Percentiles rank a stretch among this genome's conserved stretches.
These are phyloP conservation scores for Candida sanyiensis DNA, from an alignment of 805 yeast species.

Conservation along the genomic window DNA sequence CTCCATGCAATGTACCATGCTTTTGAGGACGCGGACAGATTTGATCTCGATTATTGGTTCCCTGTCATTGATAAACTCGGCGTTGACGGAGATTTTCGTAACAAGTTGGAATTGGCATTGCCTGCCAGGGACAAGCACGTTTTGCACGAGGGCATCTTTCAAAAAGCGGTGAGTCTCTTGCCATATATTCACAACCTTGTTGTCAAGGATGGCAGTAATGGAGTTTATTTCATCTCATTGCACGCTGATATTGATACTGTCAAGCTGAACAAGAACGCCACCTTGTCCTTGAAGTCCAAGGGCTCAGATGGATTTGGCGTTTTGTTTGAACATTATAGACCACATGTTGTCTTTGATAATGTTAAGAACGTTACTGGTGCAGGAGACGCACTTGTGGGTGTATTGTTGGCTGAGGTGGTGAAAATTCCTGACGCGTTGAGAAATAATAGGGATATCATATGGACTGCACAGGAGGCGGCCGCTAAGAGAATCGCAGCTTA, in stretches of 20 bases:
- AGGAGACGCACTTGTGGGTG: conserved; percentile 78
- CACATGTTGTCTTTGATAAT: conserved; percentile 30
- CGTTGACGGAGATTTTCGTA: conserved; percentile 40
- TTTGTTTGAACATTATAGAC: conserved; percentile 56
- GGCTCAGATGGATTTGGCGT: conserved; percentile 38
- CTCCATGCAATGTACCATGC: conserved; percentile 47
- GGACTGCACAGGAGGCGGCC: conserved; percentile 19
- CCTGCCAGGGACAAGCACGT: conserved; percentile 24
- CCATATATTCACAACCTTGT: conserved; percentile 67
- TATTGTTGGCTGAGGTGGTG: conserved; percentile 31
- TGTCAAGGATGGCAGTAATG: conserved; percentile 62
- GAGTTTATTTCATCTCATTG: conserved; percentile 44
- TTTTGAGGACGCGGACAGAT: conserved; percentile 37
- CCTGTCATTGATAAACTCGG: conserved; percentile 59
- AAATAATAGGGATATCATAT: conserved; percentile 4
- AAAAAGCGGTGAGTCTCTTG: conserved; percentile 63
- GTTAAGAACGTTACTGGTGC: conserved; percentile 79
- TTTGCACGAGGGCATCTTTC: conserved; percentile 44
- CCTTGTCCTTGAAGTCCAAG: conserved; percentile 16
- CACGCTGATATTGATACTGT: conserved; percentile 12
- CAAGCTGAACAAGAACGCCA: conserved; percentile 5
- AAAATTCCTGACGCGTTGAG: conserved; percentile 6
- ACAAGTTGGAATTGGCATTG: conserved; percentile 34
- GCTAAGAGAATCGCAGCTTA: conserved; percentile 23
- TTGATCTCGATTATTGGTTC: conserved; percentile 66